A percentile compares a stretch with the other conserved stretches of the same genome.
Evolutionary conservation across 2,329 filamentous ascomycete species (phyloP).

Genomic region (Cladosporium sp.): DNA sequence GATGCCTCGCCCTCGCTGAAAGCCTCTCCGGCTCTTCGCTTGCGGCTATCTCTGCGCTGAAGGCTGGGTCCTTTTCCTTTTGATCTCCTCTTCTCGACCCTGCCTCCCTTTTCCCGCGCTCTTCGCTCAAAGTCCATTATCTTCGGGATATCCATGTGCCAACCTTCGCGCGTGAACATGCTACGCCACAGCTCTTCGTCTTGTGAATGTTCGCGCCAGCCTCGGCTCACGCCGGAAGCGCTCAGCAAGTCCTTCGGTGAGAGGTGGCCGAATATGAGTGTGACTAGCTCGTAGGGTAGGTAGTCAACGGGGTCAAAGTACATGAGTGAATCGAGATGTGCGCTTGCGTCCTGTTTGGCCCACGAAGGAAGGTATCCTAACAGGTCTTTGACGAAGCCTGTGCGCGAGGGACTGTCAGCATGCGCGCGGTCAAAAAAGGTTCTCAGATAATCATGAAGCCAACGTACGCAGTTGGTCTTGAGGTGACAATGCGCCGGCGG

Average conservation of each 20-base stretch:
- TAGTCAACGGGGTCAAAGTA: conserved; percentile 90
- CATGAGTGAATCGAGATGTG: conserved; percentile 51
- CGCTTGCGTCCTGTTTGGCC: conserved; percentile 14
- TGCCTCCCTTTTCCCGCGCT: conserved; percentile 1
- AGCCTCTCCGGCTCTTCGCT: conserved; percentile 29
- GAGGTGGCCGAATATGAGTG: conserved; percentile 83
- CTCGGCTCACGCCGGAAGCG: conserved; percentile 71
- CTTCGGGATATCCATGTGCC: conserved; percentile 44
- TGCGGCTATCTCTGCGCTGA: conserved; percentile 24
- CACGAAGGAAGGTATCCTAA: conserved; percentile 7
- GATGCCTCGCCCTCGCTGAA: conserved; percentile 28
- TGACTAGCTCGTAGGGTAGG: conserved; percentile 84
- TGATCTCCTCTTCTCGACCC: background rate
- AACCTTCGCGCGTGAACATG: conserved; percentile 80
- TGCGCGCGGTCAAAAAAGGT: background rate
- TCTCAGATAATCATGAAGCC: background rate
- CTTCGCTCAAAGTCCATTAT: conserved; percentile 23
- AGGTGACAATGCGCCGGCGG: conserved; percentile 14
- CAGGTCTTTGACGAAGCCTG: conserved; percentile 11
- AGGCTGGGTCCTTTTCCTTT: conserved; percentile 28
- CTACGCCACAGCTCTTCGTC: conserved; percentile 85
- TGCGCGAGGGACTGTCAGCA: background rate
- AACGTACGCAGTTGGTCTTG: conserved; percentile 15
- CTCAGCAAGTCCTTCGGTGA: conserved; percentile 75
- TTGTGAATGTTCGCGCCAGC: conserved; percentile 76